Evolutionary conservation across 805 yeast species (phyloP).

Genomic region (Martiniozyma abietophila): DNA sequence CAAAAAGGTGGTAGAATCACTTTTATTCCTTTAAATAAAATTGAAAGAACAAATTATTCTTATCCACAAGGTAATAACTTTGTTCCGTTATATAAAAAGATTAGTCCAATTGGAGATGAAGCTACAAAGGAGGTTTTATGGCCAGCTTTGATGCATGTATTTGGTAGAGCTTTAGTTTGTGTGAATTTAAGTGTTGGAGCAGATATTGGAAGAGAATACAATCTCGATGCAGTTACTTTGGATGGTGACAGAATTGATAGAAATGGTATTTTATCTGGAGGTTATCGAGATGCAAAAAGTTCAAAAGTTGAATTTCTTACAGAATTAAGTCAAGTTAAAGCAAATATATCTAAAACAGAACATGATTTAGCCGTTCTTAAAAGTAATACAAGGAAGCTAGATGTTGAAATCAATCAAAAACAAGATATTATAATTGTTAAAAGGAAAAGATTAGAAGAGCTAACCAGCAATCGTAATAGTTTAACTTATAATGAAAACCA

Average conservation of each 20-base stretch:
- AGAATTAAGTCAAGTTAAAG: constrained; percentile 41
- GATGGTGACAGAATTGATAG: constrained; percentile 88
- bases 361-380: constrained; percentile 31
- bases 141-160: constrained; percentile 68
- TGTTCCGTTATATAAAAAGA: constrained; percentile 70
- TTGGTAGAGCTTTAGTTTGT: constrained; percentile 74
- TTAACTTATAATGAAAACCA: constrained; percentile 34
- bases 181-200: constrained; percentile 59
- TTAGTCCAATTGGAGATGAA: constrained; percentile 22
- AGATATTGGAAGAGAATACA: constrained; percentile 50
- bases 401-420: constrained; percentile 40
- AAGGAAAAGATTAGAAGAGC: constrained; percentile 34
- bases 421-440: constrained; percentile 35
- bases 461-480: constrained; percentile 34
- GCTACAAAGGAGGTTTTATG: constrained; percentile 48
- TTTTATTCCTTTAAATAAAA: constrained; percentile 78
- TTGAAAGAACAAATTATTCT: constrained; percentile 32
- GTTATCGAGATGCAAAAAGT: constrained; percentile 60
- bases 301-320: constrained; percentile 68
- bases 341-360: constrained; percentile 35
- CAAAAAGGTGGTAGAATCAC: constrained; percentile 78
- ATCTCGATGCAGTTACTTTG: constrained; percentile 71
- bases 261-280: constrained; percentile 82
- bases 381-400: constrained; percentile 33
- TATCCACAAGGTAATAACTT: constrained; percentile 62